Evolutionary conservation across 139 green algal genomes (phyloP).

Genomic region (Chlamydomonas incerta): DNA sequence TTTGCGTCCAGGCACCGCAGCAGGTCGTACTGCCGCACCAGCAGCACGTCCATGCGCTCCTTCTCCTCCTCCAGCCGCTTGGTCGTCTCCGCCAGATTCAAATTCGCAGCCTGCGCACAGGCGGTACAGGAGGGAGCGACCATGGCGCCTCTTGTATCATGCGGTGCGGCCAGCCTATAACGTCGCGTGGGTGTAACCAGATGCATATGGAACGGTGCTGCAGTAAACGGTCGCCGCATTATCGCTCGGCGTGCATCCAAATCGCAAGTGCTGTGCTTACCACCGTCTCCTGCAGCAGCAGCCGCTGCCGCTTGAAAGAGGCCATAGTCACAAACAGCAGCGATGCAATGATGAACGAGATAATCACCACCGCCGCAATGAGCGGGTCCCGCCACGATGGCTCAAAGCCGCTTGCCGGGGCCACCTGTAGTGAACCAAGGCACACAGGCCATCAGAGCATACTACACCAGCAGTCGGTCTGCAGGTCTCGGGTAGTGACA

Average conservation of each 20-base stretch:
- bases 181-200: too few species aligned
- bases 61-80: constrained; percentile 57
- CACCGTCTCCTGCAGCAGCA: constrained; percentile 55
- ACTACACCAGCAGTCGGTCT: too few species aligned
- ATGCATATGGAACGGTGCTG: too few species aligned
- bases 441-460: too few species aligned
- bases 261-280: too few species aligned
- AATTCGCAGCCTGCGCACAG: constrained; percentile 49
- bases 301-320: constrained; percentile 46
- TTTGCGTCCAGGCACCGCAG: constrained; percentile 52
- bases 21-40: constrained; percentile 68
- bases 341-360: constrained; percentile 36
- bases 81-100: constrained; percentile 55
- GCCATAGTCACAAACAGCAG: constrained; percentile 52
- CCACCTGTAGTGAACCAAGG: not conserved
- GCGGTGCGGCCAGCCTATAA: too few species aligned
- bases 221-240: too few species aligned
- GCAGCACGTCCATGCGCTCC: constrained; percentile 61
- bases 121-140: too few species aligned
- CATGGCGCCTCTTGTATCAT: too few species aligned
- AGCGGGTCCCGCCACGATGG: constrained; percentile 26
- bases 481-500: too few species aligned
- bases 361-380: constrained; percentile 54
- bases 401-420: not conserved
- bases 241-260: too few species aligned